Conservation (phyloP, 2,329 filamentous ascomycete species). For the Calonectria crousiana region DNA sequence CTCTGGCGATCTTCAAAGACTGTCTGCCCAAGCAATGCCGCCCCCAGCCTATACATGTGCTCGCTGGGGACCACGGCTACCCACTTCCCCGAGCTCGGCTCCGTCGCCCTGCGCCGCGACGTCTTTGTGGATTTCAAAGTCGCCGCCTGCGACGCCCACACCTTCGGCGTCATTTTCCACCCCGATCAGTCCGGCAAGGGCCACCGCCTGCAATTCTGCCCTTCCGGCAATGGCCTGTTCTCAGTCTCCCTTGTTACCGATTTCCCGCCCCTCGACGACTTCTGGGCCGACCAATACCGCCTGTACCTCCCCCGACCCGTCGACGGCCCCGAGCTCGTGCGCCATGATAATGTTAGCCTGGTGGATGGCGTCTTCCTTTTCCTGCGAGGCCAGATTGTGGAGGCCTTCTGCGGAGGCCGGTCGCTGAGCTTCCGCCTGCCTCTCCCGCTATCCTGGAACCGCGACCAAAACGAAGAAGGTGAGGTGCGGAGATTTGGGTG, state of each 20-base stretch:
- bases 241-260: constrained; percentile 46
- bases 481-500: constrained; percentile 43
- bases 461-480: constrained; percentile 16
- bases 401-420: constrained; percentile 47
- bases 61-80: constrained; percentile 42
- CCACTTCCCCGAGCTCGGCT: constrained; percentile 38
- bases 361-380: constrained; percentile 41
- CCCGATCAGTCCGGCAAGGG: constrained; percentile 44
- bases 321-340: constrained; percentile 51
- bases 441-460: constrained; percentile 22
- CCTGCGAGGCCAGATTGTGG: constrained; percentile 42
- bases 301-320: constrained; percentile 47
- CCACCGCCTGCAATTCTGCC: constrained; percentile 41
- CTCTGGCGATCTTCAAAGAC: constrained; percentile 32
- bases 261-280: constrained; percentile 51
- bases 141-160: constrained; percentile 41
- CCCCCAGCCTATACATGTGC: constrained; percentile 41
- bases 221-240: constrained; percentile 38
- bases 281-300: constrained; percentile 53
- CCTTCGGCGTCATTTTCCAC: constrained; percentile 46
- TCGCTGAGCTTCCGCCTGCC: constrained; percentile 47
- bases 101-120: constrained; percentile 33
- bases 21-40: constrained; percentile 38
- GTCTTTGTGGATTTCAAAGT: constrained; percentile 43
- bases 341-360: constrained; percentile 47